Evolutionary conservation across 345 rosid species (phyloP), one percentile per base, ranked within the genome.

Genomic region (Firmiana major): DNA sequence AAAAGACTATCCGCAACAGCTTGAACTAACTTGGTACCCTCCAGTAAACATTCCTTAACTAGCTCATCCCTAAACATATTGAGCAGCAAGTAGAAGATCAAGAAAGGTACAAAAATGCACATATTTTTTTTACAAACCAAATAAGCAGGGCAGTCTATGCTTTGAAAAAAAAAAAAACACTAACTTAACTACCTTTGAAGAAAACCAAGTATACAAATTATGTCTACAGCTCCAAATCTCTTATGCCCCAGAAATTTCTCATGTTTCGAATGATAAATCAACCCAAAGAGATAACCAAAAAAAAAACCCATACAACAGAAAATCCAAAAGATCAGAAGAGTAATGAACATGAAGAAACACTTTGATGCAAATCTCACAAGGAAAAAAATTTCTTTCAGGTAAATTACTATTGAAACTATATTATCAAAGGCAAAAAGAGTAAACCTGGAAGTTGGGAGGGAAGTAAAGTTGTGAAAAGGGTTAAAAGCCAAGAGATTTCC

Each of bases 11-110:
- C 84, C 55, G 93, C 97, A 65, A 92, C 51, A 0, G 85, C 92
- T 78, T 95, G 98, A 85, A 95, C 92, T 28, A 88, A 89, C 85
- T 90, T 85, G 4, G 85, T 86, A 26, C 93, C 97, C 78, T 89
- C 86, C 59, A 78, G 59, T 60, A 96, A 34, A 73, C 97, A 84
- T 75, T 87, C 91, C 69, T 79, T 83, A 60, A 85, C 86, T 68
- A 96, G 88, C 74, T 88, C 94, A 82, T 86, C 94, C 89, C 98
- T 95, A 66, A 36, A 11, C 60, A 48, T 26, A 83, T 75, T 26
- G 42, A 12, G 40, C 42, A 36, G n/a, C 9, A 58, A 26, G 19
- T 31, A 63, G 2, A 11, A 78, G 55, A 48, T 40, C 62, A 66
- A 28, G 11, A 11, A 11, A 34, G 45, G 2, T 49, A 40, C 81